phyloP scores from a whole-genome alignment of 139 green algal species.

The Chlorella ohadii region DNA sequence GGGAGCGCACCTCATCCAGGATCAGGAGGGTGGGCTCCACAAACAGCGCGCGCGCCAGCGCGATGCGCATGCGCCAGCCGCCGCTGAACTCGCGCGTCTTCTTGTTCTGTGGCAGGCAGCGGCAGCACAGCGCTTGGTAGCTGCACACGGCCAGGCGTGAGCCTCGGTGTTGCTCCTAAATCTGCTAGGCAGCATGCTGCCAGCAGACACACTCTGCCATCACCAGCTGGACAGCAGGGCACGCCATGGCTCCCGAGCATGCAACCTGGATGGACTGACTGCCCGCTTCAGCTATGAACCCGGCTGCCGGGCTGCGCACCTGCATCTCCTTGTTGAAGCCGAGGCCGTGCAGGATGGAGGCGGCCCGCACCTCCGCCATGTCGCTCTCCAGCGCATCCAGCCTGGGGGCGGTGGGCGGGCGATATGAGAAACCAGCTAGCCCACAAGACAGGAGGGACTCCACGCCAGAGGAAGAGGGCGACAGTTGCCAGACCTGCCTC shows the following conservation, averaged over 20 bases:
- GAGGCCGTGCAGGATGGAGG: constrained; percentile 92
- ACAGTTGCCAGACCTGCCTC: too few species aligned
- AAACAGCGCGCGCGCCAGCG: constrained; percentile 94
- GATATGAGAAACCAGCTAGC: background rate
- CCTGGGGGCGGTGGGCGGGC: constrained; percentile 35
- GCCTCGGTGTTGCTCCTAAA: too few species aligned
- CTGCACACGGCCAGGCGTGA: too few species aligned
- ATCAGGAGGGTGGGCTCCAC: constrained; percentile 91
- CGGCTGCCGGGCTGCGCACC: constrained; percentile 1
- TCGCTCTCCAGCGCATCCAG: constrained; percentile 87
- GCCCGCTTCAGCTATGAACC: too few species aligned
- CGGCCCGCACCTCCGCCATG: constrained; percentile 81
- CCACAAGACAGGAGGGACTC: too few species aligned
- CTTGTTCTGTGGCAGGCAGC: constrained; percentile 37
- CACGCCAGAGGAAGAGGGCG: too few species aligned
- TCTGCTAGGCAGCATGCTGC: too few species aligned
- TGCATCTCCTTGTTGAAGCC: constrained; percentile 94
- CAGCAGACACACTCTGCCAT: too few species aligned
- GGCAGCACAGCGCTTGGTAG: background rate
- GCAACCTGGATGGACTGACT: too few species aligned
- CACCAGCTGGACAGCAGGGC: too few species aligned
- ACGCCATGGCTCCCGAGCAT: too few species aligned
- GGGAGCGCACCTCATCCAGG: constrained; percentile 72
- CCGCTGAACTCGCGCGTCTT: constrained; percentile 92
- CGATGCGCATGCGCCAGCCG: constrained; percentile 97